phyloP scores from a whole-genome alignment of 768 basidiomycete genomes.

The Tricholomella constricta region DNA sequence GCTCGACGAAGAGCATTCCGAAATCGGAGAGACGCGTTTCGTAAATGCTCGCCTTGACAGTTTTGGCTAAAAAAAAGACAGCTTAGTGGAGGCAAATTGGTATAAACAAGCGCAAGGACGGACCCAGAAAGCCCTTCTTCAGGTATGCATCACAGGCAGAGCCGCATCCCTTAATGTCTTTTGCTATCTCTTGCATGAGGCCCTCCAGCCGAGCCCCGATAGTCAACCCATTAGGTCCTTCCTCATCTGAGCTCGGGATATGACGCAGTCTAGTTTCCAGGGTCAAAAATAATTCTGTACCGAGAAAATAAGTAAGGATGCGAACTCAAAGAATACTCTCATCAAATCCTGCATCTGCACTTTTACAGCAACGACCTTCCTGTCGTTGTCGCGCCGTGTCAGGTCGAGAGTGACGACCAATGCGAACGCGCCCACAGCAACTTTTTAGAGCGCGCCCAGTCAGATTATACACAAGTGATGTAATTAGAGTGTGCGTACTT shows the following conservation, averaged over 20 bases:
- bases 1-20: constrained; percentile 33
- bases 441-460: too few relatives aligned
- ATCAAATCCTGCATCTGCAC: constrained; percentile 55
- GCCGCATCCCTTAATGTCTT: constrained; percentile 45
- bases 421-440: too few relatives aligned
- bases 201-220: constrained; percentile 32
- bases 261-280: constrained; percentile 28
- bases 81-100: not conserved
- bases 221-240: constrained; percentile 33
- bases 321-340: constrained; percentile 46
- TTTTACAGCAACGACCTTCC: constrained; percentile 46
- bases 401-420: constrained; percentile 49
- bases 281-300: too few relatives aligned
- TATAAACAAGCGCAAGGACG: constrained; percentile 5
- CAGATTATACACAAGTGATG: too few relatives aligned
- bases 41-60: constrained; percentile 37
- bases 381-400: constrained; percentile 52
- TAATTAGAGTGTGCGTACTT: constrained; percentile 22
- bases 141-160: constrained; percentile 48
- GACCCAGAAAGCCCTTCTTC: constrained; percentile 44
- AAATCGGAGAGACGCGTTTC: constrained; percentile 38
- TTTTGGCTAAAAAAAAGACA: constrained; percentile 28
- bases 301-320: not conserved
- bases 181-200: constrained; percentile 30
- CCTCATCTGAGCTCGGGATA: constrained; percentile 22